These are phyloP conservation scores for Agarophyton chilense DNA, from an alignment of 23 red algal genomes.

Conservation along the genomic window DNA sequence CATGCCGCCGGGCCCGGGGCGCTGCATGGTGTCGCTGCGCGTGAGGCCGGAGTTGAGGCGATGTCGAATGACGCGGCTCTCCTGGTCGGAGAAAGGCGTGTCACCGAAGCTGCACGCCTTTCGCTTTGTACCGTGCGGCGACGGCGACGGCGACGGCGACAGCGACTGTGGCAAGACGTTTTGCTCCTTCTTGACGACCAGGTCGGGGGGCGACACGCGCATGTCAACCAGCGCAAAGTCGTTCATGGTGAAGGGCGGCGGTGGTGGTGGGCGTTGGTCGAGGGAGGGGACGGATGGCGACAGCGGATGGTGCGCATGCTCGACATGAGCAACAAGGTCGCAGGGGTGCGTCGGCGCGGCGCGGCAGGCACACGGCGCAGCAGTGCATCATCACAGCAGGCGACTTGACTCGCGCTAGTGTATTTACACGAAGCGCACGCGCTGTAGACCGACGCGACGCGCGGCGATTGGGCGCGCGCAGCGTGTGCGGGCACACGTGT, in stretches of 20 bases:
- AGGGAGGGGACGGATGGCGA: background rate
- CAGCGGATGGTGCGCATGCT: no score
- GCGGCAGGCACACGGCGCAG: background rate
- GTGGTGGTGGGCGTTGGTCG: background rate
- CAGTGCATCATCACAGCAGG: background rate
- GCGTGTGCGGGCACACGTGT: background rate
- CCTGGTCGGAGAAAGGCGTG: slow-evolving; percentile 33
- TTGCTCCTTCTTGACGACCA: background rate
- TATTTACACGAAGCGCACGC: no score
- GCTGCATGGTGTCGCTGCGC: slow-evolving; percentile 66
- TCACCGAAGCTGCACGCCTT: slow-evolving; percentile 26
- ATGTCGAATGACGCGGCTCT: slow-evolving; percentile 27
- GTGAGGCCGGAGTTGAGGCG: slow-evolving; percentile 51
- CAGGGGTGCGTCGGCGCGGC: background rate
- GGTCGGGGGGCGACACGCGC: background rate
- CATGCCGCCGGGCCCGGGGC: slow-evolving; percentile 66
- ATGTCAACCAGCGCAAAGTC: background rate
- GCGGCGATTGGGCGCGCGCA: no score
- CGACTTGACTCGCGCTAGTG: no score
- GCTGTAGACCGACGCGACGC: no score
- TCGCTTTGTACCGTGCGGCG: background rate
- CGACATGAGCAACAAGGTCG: no score
- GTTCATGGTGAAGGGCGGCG: background rate
- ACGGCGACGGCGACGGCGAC: background rate
- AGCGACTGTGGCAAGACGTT: no score